Evolutionary conservation across 805 yeast species (phyloP), one percentile per base, ranked within the genome.

Genomic region (Ogataea methylovora): DNA sequence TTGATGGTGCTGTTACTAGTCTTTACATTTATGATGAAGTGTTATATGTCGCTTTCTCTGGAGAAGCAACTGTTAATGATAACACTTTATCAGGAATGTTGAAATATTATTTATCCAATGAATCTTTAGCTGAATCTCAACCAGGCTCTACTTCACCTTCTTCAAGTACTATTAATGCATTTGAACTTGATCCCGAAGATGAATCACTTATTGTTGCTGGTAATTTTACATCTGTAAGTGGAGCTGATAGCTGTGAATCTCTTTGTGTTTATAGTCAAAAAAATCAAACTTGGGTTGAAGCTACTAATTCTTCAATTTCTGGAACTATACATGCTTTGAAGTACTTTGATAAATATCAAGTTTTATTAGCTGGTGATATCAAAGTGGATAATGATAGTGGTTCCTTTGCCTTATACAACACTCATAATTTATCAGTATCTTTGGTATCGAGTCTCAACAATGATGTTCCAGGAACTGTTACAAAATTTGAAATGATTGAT

Each of bases 151-250:
- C 54, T 11, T 59, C 60, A 8, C 35, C 54, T 14, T 50, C 60
- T 8, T 54, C 69, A 3, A 52, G 63, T 9, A 41, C 43, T 4
- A 65, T 76, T 11, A 62, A 63, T 11, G 53, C 73, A 1, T 53
- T 72, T 33, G 54, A 55, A 13, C 42, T 67, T 13, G 60, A 60
- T 23, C 64, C 68, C 22, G 61, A 61, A 17, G 58, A 55, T 20
- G 61, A 65, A 20, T 45, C 63, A 14, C 56, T 86, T 19, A 63
- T 79, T 21, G 84, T 84, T 10, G 95, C 83, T 26, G 96, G 97
- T 17, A 64, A 70, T 28, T 86, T 84, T 51, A 69, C 65, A 15
- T 52, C 63, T 15, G 78, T 83, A 2, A 79, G 81, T 4, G 15
- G 9, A 4, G 10, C 14, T 7, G 34, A 36, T 13, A 38, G 41